Evolutionary conservation across 2,329 filamentous ascomycete genomes (phyloP).

Genomic region (Graphiopsis chlorocephala): DNA sequence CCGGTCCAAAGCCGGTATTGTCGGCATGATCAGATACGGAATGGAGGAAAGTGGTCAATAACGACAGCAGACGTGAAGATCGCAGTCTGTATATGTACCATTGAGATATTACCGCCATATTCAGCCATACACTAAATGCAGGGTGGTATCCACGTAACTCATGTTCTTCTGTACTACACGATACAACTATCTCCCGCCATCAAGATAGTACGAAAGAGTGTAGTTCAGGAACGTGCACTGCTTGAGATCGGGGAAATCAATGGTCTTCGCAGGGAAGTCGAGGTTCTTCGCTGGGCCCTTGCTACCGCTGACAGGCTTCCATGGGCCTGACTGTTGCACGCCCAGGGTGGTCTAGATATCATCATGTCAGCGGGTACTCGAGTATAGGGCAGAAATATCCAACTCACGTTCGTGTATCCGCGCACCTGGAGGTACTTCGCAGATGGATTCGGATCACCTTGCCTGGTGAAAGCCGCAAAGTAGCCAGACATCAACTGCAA

Average conservation of each 20-base stretch:
- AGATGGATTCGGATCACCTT: slow-evolving; percentile 52
- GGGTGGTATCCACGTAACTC: background rate
- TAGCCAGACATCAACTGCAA: slow-evolving; percentile 48
- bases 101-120: background rate
- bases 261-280: slow-evolving; percentile 46
- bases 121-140: background rate
- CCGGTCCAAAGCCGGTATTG: no score
- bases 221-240: slow-evolving; percentile 52
- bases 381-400: background rate
- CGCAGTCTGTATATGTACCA: background rate
- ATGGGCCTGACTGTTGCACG: slow-evolving; percentile 39
- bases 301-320: slow-evolving; percentile 39
- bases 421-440: slow-evolving; percentile 45
- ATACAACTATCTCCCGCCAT: slow-evolving; percentile 20
- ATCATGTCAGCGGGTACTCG: background rate
- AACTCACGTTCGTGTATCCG: slow-evolving; percentile 43
- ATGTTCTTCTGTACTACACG: background rate
- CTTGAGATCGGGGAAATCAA: slow-evolving; percentile 48
- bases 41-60: no score
- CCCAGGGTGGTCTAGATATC: slow-evolving; percentile 32
- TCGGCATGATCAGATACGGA: no score
- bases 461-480: slow-evolving; percentile 52
- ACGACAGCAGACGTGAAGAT: background rate
- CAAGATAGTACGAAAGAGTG: slow-evolving; percentile 45
- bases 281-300: slow-evolving; percentile 43